Percentiles rank a stretch among this genome's conserved stretches.
These are phyloP conservation scores for Picochlorum costavermella DNA, from an alignment of 139 green algal genomes.

Conservation along the genomic window DNA sequence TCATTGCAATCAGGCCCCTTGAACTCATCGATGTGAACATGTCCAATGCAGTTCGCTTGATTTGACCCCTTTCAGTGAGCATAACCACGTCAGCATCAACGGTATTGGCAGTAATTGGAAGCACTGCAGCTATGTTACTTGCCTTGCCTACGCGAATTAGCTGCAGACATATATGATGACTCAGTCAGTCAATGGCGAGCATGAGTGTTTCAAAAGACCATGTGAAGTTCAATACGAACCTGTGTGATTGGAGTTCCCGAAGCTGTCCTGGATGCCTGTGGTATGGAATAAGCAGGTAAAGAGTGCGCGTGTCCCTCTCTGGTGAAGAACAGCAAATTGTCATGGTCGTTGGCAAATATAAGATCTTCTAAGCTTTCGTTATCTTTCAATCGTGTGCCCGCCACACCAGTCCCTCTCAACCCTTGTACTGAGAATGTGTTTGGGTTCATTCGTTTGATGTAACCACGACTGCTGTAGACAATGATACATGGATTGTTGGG, in stretches of 20 bases:
- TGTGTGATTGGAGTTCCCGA: conserved; percentile 39
- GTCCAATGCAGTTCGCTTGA: conserved; percentile 56
- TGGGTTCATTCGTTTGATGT: conserved; percentile 77
- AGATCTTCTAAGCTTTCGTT: conserved; percentile 64
- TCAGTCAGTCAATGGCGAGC: too few relatives aligned
- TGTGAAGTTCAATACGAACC: conserved; percentile 8
- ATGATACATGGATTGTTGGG: conserved; percentile 58
- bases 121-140: conserved; percentile 29
- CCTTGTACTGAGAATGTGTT: conserved; percentile 52
- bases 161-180: conserved; percentile 27
- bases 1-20: conserved; percentile 36
- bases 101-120: conserved; percentile 10
- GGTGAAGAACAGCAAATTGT: conserved; percentile 75
- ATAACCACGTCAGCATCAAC: conserved; percentile 39
- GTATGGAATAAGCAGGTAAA: conserved; percentile 60
- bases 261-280: conserved; percentile 47
- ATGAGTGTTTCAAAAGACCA: too few relatives aligned
- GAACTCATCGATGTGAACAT: conserved; percentile 33
- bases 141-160: conserved; percentile 38
- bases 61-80: conserved; percentile 42
- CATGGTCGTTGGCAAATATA: conserved; percentile 50
- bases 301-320: conserved; percentile 42
- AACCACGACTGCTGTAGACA: conserved; percentile 59
- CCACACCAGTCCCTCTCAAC: conserved; percentile 22
- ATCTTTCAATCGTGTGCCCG: conserved; percentile 37